Conservation (phyloP, 2,329 filamentous ascomycete species). For the Phialemoniopsis sp. region DNA sequence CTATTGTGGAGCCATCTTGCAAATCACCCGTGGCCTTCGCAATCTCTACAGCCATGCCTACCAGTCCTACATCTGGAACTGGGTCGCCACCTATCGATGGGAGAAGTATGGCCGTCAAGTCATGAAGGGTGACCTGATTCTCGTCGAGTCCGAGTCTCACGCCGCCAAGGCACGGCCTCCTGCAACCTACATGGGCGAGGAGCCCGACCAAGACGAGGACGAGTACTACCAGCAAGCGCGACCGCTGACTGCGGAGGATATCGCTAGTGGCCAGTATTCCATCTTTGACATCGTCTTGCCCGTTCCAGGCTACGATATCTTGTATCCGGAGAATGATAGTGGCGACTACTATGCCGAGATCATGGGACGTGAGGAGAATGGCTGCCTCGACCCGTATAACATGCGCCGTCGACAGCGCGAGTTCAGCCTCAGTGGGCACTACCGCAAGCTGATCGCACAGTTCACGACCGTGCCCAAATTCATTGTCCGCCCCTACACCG, state of each 20-base stretch:
- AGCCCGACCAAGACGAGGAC: slow-evolving; percentile 42
- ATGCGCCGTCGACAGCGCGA: slow-evolving; percentile 88
- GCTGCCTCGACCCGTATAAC: slow-evolving; percentile 72
- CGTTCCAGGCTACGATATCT: slow-evolving; percentile 84
- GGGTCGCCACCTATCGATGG: slow-evolving; percentile 77
- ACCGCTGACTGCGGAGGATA: slow-evolving; percentile 72
- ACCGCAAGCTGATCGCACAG: slow-evolving; percentile 76
- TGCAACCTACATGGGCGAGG: slow-evolving; percentile 61
- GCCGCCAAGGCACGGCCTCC: slow-evolving; percentile 31
- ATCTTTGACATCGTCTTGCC: slow-evolving; percentile 90
- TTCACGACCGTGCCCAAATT: slow-evolving; percentile 63
- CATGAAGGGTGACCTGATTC: slow-evolving; percentile 79
- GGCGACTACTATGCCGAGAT: slow-evolving; percentile 81
- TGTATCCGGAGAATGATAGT: slow-evolving; percentile 81
- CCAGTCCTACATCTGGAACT: slow-evolving; percentile 93
- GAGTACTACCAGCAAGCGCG: slow-evolving; percentile 55
- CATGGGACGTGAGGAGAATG: slow-evolving; percentile 78
- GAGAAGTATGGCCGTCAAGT: slow-evolving; percentile 68
- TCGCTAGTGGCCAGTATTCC: slow-evolving; percentile 67
- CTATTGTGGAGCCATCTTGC: slow-evolving; percentile 74
- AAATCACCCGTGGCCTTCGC: slow-evolving; percentile 76
- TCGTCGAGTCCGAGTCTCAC: slow-evolving; percentile 36
- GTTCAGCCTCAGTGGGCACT: slow-evolving; percentile 82
- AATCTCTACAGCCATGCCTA: slow-evolving; percentile 98
- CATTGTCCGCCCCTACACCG: slow-evolving; percentile 65